Evolutionary conservation across 768 basidiomycete genomes (phyloP), one percentile per base, ranked within the genome.

Genomic region (Hirschioporus abietinus): DNA sequence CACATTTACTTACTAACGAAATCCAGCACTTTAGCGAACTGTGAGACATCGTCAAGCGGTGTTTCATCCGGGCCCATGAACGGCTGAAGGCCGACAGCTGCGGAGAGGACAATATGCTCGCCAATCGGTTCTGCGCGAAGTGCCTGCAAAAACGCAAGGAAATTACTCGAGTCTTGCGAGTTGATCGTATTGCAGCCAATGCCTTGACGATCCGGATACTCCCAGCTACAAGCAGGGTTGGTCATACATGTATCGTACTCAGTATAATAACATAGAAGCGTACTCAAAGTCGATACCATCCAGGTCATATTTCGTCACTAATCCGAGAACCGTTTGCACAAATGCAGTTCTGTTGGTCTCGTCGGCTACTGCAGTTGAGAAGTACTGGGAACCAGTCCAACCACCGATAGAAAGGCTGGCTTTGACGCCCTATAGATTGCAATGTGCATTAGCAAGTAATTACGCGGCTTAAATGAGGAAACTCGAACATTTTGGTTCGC

Each of bases 141-240:
- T 35, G 84, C 82, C 70, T 88, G 80, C 12, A 98, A 81, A 80
- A 96, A 93, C 4, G 77, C 68, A 36, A 95, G 83, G 76, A 90
- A 92, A 75, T 97, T 96, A 35, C 83, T 78, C 0, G 88, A 85
- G 74, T 99, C 96, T 64, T 81, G 68, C 0, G 64, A 7, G 8
- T 83, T 81, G 67, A 88, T 81, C 0, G 74, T 74, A 74, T 96
- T 97, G 70, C 91, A 91, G 1, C 85, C 86, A 1, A 89, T 80
- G 35, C 93, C 93, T 63, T 80, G 77, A 5, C 76, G 70, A 65
- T 82, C 84, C 1, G 95, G 94, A 73, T 90, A 95, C 76, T 96
- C 95, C 93, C 94, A 96, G 72, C 92, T 94, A 68, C 1, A 35
- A 18, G 58, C 20, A 66, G 17, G 4, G 17, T 58, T 18, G 10